Base-by-base conservation (phyloP, 2,329 filamentous ascomycete species). In the Truncatella angustata region DNA sequence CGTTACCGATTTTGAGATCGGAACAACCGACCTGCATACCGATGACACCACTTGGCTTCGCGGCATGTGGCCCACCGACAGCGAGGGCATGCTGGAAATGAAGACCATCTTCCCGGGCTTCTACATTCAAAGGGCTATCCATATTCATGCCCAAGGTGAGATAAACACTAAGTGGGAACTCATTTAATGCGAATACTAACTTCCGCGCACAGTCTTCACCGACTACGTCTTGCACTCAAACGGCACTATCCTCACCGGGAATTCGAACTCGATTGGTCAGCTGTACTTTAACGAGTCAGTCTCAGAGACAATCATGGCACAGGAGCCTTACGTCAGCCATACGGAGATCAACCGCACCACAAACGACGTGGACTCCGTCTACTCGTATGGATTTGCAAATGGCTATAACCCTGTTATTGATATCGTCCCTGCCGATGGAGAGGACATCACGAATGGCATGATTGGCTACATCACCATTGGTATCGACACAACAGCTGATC, bases 381-480 rank as follows among this genome's bases (percentile, higher is more conserved):
- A 50, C 50, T 40, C 37, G 2, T 45, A 28, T 1, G 55, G 57
- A 16, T 43, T 35, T 0, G 57, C 53, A 3, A 56, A 56, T 37
- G 66, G 66, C 2, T 71, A 58, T 30, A 62, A 65, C 32, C 68
- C 69, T 0, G 44, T 64, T 21, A 52, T 71, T 18, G 58, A 54
- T 12, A 57, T 70, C 35, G 59, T 70, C 24, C 56, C 69, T 7
- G 49, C 63, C 16, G 67, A 71, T 53, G 68, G 65, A 1, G 54
- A 64, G 42, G 60, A 70, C 52, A 50, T 67, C 6, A 59, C 56
- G 16, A 71, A 71, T 18, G 68, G 68, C 1, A 62, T 71, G 58
- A 60, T 70, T 34, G 66, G 63, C 2, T 71, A 71, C 34, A 63
- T 71, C 24, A 71, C 66, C 1, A 58, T 71, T n/a, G 66, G 66